These are phyloP conservation scores for Liquidambar formosana DNA, from an alignment of 164 flowering plant genomes.

Conservation along the genomic window DNA sequence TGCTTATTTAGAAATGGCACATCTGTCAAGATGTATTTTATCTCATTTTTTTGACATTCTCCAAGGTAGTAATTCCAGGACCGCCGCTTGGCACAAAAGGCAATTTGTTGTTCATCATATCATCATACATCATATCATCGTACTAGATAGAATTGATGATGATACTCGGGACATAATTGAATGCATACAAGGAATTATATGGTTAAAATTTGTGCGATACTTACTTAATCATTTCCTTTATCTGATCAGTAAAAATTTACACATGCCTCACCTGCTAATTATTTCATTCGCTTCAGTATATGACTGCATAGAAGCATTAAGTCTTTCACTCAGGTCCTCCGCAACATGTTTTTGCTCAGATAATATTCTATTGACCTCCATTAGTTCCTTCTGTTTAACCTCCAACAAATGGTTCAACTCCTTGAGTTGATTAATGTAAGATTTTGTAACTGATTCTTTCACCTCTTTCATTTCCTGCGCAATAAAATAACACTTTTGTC, in stretches of 20 bases:
- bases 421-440: slow-evolving; percentile 54
- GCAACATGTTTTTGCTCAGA: slow-evolving; percentile 72
- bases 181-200: neutral
- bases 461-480: slow-evolving; percentile 73
- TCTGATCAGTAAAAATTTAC: neutral
- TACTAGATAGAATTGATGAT: no score
- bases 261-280: slow-evolving; percentile 54
- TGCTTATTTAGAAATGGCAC: no score
- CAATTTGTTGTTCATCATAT: no score
- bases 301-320: slow-evolving; percentile 74
- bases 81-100: no score
- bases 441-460: slow-evolving; percentile 58
- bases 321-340: slow-evolving; percentile 76
- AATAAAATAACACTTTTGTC: neutral
- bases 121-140: no score
- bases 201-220: neutral
- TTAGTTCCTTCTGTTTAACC: slow-evolving; percentile 62
- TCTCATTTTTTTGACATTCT: no score
- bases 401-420: slow-evolving; percentile 52
- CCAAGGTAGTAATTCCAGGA: no score
- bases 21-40: no score
- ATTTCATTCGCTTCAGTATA: slow-evolving; percentile 82
- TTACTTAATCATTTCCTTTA: neutral
- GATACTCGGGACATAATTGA: no score
- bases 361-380: slow-evolving; percentile 40